Evolutionary conservation across 345 rosid genomes (phyloP), one percentile per base, ranked within the genome.

Genomic region (Salix exigua): DNA sequence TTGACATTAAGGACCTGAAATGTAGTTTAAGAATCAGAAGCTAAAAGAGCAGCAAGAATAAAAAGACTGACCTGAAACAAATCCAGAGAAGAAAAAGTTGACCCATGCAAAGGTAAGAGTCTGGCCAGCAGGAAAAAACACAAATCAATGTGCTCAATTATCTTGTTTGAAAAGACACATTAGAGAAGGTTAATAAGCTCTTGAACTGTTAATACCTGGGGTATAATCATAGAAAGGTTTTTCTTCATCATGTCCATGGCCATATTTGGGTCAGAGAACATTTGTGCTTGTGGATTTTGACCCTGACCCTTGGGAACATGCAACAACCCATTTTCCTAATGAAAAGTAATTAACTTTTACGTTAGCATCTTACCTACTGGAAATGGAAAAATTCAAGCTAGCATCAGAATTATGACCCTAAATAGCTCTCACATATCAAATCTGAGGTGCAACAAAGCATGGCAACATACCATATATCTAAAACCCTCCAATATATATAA

Each of bases 171-270:
- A 63, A 30, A 78, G 74, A 23, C 65, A 53, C 53, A 7, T 1
- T 0, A 81, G 44, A 67, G n/a, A 40, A 76, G 19, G 30, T 66
- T 7, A 14, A 46, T 8, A 68, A 79, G 67, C 25, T 55, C 23
- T 55, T 25, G 12, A 58, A 30, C 26, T 14, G 16, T 33, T 75
- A 65, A 53, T 72, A 96, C 98, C 98, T 96, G 99, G 12, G 99
- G 99, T 68, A 96, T 88, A 79, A 96, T 94, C 99, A 94, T 94
- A 0, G 99, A 96, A 76, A 96, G 97, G 81, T 96, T 94, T 78
- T 96, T 94, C 92, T 96, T 96, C 99, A 96, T 94, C 97, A 96
- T 96, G 77, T 94, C 99, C 99, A 94, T 94, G 25, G 99, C 99
- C 98, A 96, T 94, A 82, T 96, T 96, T 21, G 98, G 99, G 84